Evolutionary conservation across 352 stramenopile species (phyloP).

Genomic region (Phytophthora uliginosa): DNA sequence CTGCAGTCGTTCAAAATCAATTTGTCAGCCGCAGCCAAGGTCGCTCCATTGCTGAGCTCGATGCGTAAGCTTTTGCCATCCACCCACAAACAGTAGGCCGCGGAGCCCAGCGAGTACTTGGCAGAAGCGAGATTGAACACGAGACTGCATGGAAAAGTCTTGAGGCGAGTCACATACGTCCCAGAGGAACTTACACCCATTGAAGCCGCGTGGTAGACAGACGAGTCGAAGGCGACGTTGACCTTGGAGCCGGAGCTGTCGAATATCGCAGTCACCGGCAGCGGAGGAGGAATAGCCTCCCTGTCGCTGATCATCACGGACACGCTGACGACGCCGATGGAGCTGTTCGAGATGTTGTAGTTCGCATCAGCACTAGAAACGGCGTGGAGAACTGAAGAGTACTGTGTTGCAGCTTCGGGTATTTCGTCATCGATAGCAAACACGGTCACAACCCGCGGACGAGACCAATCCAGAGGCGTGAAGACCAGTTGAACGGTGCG

Average conservation of each 20-base stretch:
- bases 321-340: conserved; percentile 52
- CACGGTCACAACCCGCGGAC: conserved; percentile 49
- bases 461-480: conserved; percentile 70
- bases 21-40: conserved; percentile 49
- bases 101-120: conserved; percentile 50
- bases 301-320: conserved; percentile 69
- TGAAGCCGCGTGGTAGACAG: conserved; percentile 70
- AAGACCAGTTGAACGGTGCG: conserved; percentile 63
- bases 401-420: conserved; percentile 68
- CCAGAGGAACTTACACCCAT: conserved; percentile 55
- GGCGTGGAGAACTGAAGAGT: conserved; percentile 54
- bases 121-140: conserved; percentile 52
- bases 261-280: conserved; percentile 59
- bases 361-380: conserved; percentile 55
- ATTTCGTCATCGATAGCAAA: conserved; percentile 76
- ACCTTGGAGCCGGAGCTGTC: conserved; percentile 65
- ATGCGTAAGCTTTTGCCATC: conserved; percentile 64
- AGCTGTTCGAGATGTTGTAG: conserved; percentile 76
- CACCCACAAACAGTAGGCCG: conserved; percentile 61
- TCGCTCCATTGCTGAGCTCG: conserved; percentile 52
- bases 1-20: conserved; percentile 67
- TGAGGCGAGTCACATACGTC: conserved; percentile 43
- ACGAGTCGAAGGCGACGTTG: conserved; percentile 70
- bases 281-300: conserved; percentile 67
- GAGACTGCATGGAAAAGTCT: conserved; percentile 58